A percentile compares a stretch with the other conserved stretches of the same genome.
Conservation (phyloP, 345 rosid genomes). For the Pistacia atlantica region DNA sequence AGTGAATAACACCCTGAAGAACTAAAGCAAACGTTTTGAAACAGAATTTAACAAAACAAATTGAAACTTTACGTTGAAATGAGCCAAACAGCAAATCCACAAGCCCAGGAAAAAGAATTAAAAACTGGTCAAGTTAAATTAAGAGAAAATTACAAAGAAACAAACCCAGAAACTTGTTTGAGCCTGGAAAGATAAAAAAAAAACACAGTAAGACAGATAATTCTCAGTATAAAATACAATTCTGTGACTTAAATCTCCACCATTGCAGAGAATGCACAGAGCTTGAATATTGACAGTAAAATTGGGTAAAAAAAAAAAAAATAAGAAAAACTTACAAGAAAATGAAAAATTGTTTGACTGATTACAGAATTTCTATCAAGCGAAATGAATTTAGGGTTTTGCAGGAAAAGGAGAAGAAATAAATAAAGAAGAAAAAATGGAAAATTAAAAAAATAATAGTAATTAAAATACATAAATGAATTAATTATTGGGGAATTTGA, state of each 20-base stretch:
- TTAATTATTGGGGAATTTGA: slow-evolving; percentile 52
- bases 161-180: slow-evolving; percentile 1
- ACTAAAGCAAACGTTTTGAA: slow-evolving; percentile 1
- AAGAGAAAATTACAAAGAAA: slow-evolving; percentile 8
- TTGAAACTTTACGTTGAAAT: slow-evolving; percentile 14
- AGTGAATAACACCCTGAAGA: slow-evolving; percentile 13
- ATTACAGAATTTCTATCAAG: slow-evolving; percentile 44
- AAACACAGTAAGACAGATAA: not conserved
- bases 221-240: slow-evolving; percentile 6
- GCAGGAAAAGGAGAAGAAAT: slow-evolving; percentile 44
- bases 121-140: not conserved
- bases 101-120: slow-evolving; percentile 11
- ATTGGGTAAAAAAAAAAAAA: slow-evolving; percentile 26
- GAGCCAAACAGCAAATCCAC: slow-evolving; percentile 27
- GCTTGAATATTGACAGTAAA: slow-evolving; percentile 38
- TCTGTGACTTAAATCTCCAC: slow-evolving; percentile 33
- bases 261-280: slow-evolving; percentile 53
- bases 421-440: slow-evolving; percentile 42
- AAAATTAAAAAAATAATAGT: slow-evolving; percentile 21
- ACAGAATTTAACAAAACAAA: slow-evolving; percentile 4
- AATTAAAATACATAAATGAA: slow-evolving; percentile 28
- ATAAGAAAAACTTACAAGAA: slow-evolving; percentile 37
- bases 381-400: slow-evolving; percentile 79
- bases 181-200: slow-evolving; percentile 26
- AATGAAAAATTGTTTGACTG: slow-evolving; percentile 28